These are phyloP conservation scores for Eutrema yunnanense DNA, from an alignment of 345 rosid species.

Conservation along the genomic window DNA sequence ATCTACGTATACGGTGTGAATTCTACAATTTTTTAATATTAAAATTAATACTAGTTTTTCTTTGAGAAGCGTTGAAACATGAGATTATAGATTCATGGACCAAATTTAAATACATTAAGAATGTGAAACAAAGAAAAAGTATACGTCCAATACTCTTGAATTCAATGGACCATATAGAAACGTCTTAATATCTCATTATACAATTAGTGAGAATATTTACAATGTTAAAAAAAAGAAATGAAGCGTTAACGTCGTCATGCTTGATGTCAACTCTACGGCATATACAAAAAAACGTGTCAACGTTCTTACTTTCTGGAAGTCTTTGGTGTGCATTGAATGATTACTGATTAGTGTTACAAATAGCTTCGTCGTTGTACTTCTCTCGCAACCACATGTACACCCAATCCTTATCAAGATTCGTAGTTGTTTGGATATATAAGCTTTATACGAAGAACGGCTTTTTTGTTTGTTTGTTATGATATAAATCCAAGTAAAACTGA, in stretches of 20 bases:
- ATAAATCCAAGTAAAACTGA: too few relatives aligned
- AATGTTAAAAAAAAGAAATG: neutral
- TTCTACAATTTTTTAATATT: neutral
- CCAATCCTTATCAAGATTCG: neutral
- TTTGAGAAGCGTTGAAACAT: neutral
- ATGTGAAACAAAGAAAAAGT: slow-evolving; percentile 20
- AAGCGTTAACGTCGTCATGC: neutral
- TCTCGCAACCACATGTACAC: neutral
- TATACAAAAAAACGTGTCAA: neutral
- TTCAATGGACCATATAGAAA: neutral
- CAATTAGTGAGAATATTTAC: neutral
- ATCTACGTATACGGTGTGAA: neutral
- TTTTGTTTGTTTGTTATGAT: too few relatives aligned
- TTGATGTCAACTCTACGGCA: slow-evolving; percentile 16
- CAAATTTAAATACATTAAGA: neutral
- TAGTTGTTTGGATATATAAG: neutral
- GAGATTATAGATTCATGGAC: neutral
- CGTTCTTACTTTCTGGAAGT: neutral
- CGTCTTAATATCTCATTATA: neutral
- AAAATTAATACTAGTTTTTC: neutral
- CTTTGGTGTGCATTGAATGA: slow-evolving; percentile 4
- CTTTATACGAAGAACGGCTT: too few relatives aligned
- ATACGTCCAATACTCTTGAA: neutral
- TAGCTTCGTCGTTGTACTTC: neutral
- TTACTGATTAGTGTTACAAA: neutral